Conservation (phyloP, 805 yeast genomes). For the Brettanomyces nanus region DNA sequence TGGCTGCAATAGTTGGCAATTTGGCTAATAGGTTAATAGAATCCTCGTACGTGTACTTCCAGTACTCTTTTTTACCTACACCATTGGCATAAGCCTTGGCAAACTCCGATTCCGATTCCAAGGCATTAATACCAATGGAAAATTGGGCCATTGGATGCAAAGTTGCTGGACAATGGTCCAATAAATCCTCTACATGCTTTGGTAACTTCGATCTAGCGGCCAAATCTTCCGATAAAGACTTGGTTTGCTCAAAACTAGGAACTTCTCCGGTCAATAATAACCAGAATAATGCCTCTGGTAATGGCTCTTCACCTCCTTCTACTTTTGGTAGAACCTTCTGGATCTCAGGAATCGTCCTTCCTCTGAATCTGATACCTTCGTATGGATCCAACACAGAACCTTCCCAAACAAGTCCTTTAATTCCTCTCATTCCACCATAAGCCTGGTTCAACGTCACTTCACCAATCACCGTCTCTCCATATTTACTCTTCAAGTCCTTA, state of each 20-base stretch:
- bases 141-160: constrained; percentile 90
- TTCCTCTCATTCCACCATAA: constrained; percentile 89
- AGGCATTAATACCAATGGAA: constrained; percentile 73
- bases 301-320: constrained; percentile 54
- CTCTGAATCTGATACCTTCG: constrained; percentile 84
- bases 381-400: constrained; percentile 79
- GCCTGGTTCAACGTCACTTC: constrained; percentile 73
- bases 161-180: constrained; percentile 66
- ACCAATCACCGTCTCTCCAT: constrained; percentile 75
- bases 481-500: constrained; percentile 79
- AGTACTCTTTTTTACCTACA: constrained; percentile 74
- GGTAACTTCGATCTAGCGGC: constrained; percentile 75
- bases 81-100: constrained; percentile 82
- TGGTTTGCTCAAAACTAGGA: constrained; percentile 65
- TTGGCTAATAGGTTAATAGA: constrained; percentile 73
- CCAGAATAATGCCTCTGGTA: constrained; percentile 82
- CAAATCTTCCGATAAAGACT: constrained; percentile 64
- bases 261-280: constrained; percentile 74
- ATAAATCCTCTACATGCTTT: constrained; percentile 63
- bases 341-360: constrained; percentile 73
- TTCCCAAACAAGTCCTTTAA: constrained; percentile 82
- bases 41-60: constrained; percentile 80
- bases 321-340: constrained; percentile 69
- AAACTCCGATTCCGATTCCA: constrained; percentile 75
- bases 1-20: constrained; percentile 73